Conservation (phyloP, 2,329 filamentous ascomycete genomes). For the Penicillium sp. region DNA sequence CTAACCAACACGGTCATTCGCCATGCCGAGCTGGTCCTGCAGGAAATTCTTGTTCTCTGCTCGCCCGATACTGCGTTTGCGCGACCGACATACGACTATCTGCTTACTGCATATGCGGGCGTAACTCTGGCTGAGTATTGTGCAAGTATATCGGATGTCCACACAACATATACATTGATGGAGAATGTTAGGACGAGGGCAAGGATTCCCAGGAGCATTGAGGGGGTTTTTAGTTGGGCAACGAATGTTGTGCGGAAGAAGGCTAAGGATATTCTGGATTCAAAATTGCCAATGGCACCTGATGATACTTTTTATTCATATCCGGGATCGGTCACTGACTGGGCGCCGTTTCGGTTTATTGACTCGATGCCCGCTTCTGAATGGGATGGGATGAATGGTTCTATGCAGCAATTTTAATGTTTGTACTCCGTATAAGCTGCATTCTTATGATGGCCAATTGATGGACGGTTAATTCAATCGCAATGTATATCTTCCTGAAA, state of each 20-base stretch:
- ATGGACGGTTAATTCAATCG: neutral
- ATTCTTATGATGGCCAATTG: neutral
- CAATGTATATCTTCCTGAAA: neutral
- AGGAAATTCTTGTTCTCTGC: conserved; percentile 3
- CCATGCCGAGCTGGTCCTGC: conserved; percentile 4
- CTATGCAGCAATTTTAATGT: conserved; percentile 5
- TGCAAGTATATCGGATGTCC: conserved; percentile 4
- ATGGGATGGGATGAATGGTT: conserved; percentile 3
- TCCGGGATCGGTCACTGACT: conserved; percentile 3
- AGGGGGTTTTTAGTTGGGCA: conserved; percentile 8
- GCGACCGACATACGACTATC: conserved; percentile 9
- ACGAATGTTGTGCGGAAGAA: conserved; percentile 12
- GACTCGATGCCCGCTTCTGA: conserved; percentile 7
- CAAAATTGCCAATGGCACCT: neutral
- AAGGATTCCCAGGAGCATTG: conserved; percentile 10
- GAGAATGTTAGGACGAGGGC: conserved; percentile 9
- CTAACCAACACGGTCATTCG: conserved; percentile 6
- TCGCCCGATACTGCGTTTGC: conserved; percentile 2
- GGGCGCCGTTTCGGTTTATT: conserved; percentile 12
- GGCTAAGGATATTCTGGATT: conserved; percentile 4
- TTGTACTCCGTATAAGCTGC: neutral
- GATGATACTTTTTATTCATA: conserved; percentile 10
- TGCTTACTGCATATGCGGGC: conserved; percentile 10
- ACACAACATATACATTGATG: conserved; percentile 11
- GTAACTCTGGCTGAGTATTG: conserved; percentile 10